A percentile compares a stretch with the other conserved stretches of the same genome.
Evolutionary conservation across 1,284 basidiomycete genomes (phyloP).

Genomic region (Puccinia triticina): DNA sequence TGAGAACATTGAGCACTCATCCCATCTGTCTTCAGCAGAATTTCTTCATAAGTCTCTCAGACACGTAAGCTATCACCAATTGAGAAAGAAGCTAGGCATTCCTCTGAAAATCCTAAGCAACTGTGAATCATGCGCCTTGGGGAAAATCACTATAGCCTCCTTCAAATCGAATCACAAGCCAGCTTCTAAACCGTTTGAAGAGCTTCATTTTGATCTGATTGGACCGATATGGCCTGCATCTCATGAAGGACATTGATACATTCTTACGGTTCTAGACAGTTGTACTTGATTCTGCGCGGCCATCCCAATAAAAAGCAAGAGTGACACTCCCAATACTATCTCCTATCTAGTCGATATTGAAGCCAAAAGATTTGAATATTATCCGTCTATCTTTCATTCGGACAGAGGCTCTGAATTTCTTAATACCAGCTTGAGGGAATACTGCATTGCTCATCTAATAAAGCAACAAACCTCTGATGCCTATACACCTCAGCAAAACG

Average conservation of each 20-base stretch:
- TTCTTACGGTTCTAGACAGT: too few species aligned
- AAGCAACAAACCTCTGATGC: not conserved
- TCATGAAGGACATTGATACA: too few species aligned
- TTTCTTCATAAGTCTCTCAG: not conserved
- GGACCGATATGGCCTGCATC: too few species aligned
- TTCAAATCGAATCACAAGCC: not conserved
- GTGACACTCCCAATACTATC: too few species aligned
- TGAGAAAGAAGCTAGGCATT: too few species aligned
- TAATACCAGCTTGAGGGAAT: not conserved
- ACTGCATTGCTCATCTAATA: not conserved
- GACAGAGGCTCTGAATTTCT: constrained; percentile 27
- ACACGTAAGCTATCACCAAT: constrained; percentile 10
- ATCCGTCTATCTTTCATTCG: not conserved
- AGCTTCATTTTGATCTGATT: too few species aligned
- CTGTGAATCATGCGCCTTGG: too few species aligned
- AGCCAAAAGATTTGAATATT: not conserved
- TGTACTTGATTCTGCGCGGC: too few species aligned
- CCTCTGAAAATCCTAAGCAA: too few species aligned
- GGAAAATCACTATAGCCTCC: not conserved
- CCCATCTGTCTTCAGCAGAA: not conserved
- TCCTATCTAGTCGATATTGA: not conserved
- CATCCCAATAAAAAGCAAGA: too few species aligned
- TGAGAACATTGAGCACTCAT: not conserved
- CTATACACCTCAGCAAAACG: constrained; percentile 27
- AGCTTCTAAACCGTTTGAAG: not conserved